Evolutionary conservation across 306 rosid genomes (phyloP).

Genomic region (Astragalus membranaceus): DNA sequence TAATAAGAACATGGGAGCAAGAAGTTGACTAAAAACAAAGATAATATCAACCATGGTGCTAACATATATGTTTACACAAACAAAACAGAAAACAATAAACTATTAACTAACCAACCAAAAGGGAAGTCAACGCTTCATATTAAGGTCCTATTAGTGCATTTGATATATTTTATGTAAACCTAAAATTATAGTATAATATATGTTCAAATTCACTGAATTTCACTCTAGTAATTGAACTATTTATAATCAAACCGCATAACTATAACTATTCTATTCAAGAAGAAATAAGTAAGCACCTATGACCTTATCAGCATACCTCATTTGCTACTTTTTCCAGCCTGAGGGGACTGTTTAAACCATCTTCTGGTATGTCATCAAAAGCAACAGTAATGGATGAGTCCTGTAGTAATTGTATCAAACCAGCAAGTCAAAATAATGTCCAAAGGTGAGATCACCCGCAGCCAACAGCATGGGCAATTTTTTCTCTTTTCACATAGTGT

Average conservation of each 20-base stretch:
- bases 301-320: conserved; percentile 51
- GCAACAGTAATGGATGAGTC: conserved; percentile 94
- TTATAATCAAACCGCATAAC: neutral
- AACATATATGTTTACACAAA: neutral
- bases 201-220: neutral
- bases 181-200: neutral
- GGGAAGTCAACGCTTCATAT: conserved; percentile 3
- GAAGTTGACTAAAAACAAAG: conserved; percentile 1
- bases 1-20: conserved; percentile 11
- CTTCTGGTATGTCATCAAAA: conserved; percentile 95
- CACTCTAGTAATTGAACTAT: neutral
- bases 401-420: conserved; percentile 42
- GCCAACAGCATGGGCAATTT: neutral
- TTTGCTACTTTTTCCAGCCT: conserved; percentile 91
- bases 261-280: neutral
- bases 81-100: neutral
- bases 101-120: conserved; percentile 3
- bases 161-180: conserved; percentile 11
- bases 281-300: neutral
- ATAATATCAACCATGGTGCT: neutral
- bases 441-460: conserved; percentile 13
- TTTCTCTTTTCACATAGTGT: neutral
- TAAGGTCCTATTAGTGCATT: neutral
- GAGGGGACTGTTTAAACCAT: conserved; percentile 79
- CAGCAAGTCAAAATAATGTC: conserved; percentile 19